Percentiles rank a stretch among this genome's conserved stretches.
Evolutionary conservation across 2,329 filamentous ascomycete species (phyloP).

Genomic region (Rachicladosporium sp.): DNA sequence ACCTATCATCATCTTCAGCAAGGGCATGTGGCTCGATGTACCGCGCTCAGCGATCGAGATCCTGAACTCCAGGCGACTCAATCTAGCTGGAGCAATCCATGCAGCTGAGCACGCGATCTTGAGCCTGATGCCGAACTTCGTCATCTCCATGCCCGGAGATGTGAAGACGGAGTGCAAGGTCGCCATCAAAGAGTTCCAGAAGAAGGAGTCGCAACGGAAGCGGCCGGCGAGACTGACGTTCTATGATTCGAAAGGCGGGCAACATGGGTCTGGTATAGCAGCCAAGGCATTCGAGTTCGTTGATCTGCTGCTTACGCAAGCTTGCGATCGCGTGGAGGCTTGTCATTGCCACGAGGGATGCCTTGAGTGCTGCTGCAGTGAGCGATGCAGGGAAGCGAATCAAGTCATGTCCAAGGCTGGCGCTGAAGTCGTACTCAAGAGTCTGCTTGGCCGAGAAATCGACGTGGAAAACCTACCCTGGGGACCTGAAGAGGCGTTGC

Average conservation of each 20-base stretch:
- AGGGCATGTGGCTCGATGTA: constrained; percentile 93
- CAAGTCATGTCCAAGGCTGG: constrained; percentile 91
- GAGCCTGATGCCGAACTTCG: constrained; percentile 77
- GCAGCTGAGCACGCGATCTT: constrained; percentile 88
- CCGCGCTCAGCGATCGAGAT: constrained; percentile 69
- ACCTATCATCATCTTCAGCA: constrained; percentile 70
- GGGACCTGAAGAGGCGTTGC: constrained; percentile 59
- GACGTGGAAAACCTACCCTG: constrained; percentile 76
- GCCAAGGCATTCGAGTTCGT: constrained; percentile 91
- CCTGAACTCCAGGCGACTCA: constrained; percentile 56
- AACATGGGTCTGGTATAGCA: constrained; percentile 71
- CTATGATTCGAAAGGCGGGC: constrained; percentile 87
- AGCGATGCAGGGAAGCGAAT: constrained; percentile 74
- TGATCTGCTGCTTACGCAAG: constrained; percentile 63
- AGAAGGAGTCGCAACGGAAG: constrained; percentile 57
- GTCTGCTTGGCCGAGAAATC: constrained; percentile 61
- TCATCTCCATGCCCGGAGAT: constrained; percentile 79
- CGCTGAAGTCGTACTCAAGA: constrained; percentile 66
- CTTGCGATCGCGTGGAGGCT: constrained; percentile 59
- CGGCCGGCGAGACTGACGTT: constrained; percentile 81
- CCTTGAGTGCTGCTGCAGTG: constrained; percentile 77
- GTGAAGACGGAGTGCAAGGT: constrained; percentile 92
- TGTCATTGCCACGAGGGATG: constrained; percentile 74
- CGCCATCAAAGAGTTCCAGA: constrained; percentile 74
- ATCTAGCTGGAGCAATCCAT: constrained; percentile 82